Percentiles rank a stretch among this genome's conserved stretches.
These are phyloP conservation scores for Termitomyces sp. DNA, from an alignment of 768 basidiomycete species.

Conservation along the genomic window DNA sequence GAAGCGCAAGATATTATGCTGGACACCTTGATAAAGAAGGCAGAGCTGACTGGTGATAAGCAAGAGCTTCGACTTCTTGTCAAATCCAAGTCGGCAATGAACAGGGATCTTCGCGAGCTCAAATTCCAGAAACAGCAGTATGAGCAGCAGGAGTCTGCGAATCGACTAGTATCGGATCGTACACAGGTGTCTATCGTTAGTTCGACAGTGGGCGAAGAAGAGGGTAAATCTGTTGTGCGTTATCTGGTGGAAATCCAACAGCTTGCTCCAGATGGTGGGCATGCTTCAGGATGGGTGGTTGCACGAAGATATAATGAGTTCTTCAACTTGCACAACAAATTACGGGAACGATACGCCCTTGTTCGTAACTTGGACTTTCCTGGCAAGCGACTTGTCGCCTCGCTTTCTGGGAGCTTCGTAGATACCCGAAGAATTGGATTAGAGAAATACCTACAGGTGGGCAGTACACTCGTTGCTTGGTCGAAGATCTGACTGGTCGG, in stretches of 20 bases:
- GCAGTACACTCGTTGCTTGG: constrained; percentile 12
- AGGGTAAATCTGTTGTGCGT: constrained; percentile 85
- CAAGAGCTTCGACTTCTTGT: constrained; percentile 79
- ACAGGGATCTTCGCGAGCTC: constrained; percentile 75
- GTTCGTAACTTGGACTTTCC: constrained; percentile 83
- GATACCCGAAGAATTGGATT: constrained; percentile 73
- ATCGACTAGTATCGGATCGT: constrained; percentile 75
- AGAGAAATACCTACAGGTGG: constrained; percentile 88
- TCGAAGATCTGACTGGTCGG: neutral
- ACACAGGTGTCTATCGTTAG: constrained; percentile 84
- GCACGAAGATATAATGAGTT: constrained; percentile 96
- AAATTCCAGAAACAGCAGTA: constrained; percentile 90
- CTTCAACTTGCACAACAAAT: constrained; percentile 77
- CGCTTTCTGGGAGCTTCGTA: constrained; percentile 83
- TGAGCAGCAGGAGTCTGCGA: constrained; percentile 91
- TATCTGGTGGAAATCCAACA: constrained; percentile 94
- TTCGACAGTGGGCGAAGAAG: constrained; percentile 76
- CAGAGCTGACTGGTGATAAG: constrained; percentile 87
- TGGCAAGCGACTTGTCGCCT: constrained; percentile 84
- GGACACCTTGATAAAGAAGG: constrained; percentile 86
- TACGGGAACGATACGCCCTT: constrained; percentile 67
- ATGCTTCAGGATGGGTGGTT: constrained; percentile 88
- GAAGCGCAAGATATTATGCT: constrained; percentile 81
- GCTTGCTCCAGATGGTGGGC: constrained; percentile 68
- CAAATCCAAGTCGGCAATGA: constrained; percentile 78